Evolutionary conservation across 2,329 filamentous ascomycete species (phyloP).

Genomic region (Venturia aucupariae): DNA sequence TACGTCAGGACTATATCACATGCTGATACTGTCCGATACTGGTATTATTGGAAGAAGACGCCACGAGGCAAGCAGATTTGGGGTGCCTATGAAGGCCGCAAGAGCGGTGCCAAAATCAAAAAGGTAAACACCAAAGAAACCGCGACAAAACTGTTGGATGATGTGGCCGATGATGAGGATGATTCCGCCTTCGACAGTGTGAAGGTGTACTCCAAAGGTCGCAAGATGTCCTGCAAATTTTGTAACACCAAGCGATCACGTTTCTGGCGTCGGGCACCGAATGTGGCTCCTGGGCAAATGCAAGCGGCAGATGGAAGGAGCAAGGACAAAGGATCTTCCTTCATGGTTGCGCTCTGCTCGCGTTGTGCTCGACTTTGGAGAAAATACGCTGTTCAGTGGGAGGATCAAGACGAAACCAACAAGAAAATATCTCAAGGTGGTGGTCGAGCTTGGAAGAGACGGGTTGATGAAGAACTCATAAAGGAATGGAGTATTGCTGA

Average conservation of each 20-base stretch:
- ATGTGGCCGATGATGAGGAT: conserved; percentile 84
- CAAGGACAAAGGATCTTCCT: conserved; percentile 68
- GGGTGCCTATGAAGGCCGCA: conserved; percentile 79
- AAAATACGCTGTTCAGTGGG: conserved; percentile 91
- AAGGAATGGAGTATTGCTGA: conserved; percentile 61
- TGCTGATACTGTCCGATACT: conserved; percentile 78
- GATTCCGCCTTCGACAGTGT: conserved; percentile 92
- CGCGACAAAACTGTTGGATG: conserved; percentile 71
- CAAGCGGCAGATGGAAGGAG: conserved; percentile 57
- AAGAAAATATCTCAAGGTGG: conserved; percentile 77
- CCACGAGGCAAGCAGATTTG: conserved; percentile 77
- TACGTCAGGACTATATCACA: conserved; percentile 78
- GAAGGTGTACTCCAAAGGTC: conserved; percentile 71
- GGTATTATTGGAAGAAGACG: conserved; percentile 98
- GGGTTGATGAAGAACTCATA: conserved; percentile 86
- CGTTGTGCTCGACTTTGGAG: conserved; percentile 91
- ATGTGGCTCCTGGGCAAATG: conserved; percentile 60
- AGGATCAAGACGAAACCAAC: conserved; percentile 81
- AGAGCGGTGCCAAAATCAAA: conserved; percentile 67
- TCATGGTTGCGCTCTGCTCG: conserved; percentile 75
- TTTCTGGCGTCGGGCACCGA: conserved; percentile 87
- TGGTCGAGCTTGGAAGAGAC: conserved; percentile 75
- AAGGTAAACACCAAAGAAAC: conserved; percentile 43
- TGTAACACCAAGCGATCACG: conserved; percentile 70
- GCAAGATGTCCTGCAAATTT: conserved; percentile 88